Evolutionary conservation across 805 yeast genomes (phyloP), one percentile per base, ranked within the genome.

Genomic region (Nakazawaea ishiwadae): DNA sequence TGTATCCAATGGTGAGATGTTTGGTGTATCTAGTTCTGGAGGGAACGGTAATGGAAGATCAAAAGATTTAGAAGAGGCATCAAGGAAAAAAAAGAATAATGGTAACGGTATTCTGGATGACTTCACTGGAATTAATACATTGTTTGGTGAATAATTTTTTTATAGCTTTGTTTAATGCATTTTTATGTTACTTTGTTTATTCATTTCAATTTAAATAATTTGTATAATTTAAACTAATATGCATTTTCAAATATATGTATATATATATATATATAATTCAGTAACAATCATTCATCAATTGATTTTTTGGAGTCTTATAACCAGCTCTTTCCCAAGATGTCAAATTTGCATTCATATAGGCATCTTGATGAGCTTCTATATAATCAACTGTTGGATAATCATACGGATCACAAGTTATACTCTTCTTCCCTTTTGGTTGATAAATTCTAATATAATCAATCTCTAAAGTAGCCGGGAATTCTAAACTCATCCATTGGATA

Each of bases 1-100:
- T 56, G 69, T 90, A n/a, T 72, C 78, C 37, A 70, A 75, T 42
- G 76, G 84, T 16, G 79, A 78, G 47, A 77, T 68, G 50, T 62
- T 61, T 29, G 69, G 64, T 7, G 68, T 62, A 19, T 68, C 62
- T 37, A 71, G 69, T 23, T 73, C 64, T 21, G 68, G 59, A 37
- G 48, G 52, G 29, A 58, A 52, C 40, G 48, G 51, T 23, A 75
- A 63, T 55, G 68, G 59, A 44, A 71, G 77, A 55, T 71, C 63
- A 53, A 76, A 66, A 59, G 83, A 67, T 63, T 62, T 73, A 52
- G 86, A 74, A 55, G 71, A 59, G 39, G 75, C 64, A 39, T 68
- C 64, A 43, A 69, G 70, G 48, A 78, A 68, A 62, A 77, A 71
- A 66, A 75, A 63, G 45, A 52, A 50, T 4, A 63, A 59, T 28